phyloP scores from a whole-genome alignment of 495 filamentous ascomycete genomes.

The Penicillium odoratum region DNA sequence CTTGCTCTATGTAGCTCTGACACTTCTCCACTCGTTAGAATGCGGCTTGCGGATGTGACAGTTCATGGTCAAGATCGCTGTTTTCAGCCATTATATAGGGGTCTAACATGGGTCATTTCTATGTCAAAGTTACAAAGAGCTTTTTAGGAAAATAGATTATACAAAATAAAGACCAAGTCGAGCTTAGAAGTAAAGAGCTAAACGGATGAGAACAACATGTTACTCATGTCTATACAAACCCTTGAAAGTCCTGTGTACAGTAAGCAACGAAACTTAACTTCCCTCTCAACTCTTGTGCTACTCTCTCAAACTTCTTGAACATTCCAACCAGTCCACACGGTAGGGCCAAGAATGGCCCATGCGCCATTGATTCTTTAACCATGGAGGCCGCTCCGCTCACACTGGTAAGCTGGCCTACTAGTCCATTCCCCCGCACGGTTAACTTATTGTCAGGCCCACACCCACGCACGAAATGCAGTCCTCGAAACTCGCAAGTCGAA shows the following conservation, averaged over 20 bases:
- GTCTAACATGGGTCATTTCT: neutral
- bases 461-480: slow-evolving; percentile 81
- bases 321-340: neutral
- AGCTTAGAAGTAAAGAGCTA: neutral
- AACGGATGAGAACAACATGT: neutral
- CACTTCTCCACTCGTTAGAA: slow-evolving; percentile 20
- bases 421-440: slow-evolving; percentile 6
- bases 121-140: neutral
- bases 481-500: slow-evolving; percentile 72
- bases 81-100: slow-evolving; percentile 4
- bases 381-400: slow-evolving; percentile 66
- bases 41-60: slow-evolving; percentile 27
- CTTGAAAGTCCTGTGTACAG: neutral
- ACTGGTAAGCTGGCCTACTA: slow-evolving; percentile 40
- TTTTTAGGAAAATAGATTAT: neutral
- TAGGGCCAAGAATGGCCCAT: neutral
- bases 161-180: neutral
- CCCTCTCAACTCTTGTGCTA: neutral
- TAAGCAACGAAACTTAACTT: neutral
- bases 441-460: slow-evolving; percentile 66
- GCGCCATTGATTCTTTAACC: neutral
- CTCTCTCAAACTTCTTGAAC: neutral
- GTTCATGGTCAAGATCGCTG: slow-evolving; percentile 7
- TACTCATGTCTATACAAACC: neutral
- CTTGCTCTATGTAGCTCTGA: neutral